Evolutionary conservation across 371 early-diverging fungal species (phyloP), one percentile per base, ranked within the genome.

Genomic region (Capniomyces stellatus): DNA sequence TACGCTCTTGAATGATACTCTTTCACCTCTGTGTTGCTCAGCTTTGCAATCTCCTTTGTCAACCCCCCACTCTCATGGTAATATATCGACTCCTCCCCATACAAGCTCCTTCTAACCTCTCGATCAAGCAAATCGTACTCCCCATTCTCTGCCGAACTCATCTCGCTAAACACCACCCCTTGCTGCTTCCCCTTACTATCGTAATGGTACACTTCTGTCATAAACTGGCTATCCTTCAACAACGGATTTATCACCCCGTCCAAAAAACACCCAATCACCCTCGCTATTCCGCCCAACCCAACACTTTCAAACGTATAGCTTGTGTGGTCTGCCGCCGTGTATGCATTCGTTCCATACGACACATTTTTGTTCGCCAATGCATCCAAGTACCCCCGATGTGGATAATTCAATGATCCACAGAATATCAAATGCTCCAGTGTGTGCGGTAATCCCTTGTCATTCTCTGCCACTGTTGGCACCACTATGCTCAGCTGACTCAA

Each of bases 91-190:
- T 69, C 48, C 12, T 58, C 51, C 4, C 65, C 57, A 58, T 73
- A 82, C 40, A 82, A 57, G 30, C 66, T 48, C 39, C 67, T 54
- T n/a, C 72, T 66, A 22, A 82, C 49, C 21, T 57, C 56, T 25
- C 64, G 54, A 35, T 70, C 69, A 29, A 74, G 61, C 62, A 77
- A 50, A 57, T 84, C 86, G 0, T 60, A 59, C 53, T 83, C 83
- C 4, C 74, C 71, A 64, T 76, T 71, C 54, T 86, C 85, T 27
- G 77, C 58, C 13, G 75, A 68, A 0, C 79, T 77, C 83, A 87
- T 86, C 58, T 87, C 88, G 60, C 82, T 81, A 51, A 75, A 85
- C 35, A 87, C 88, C 6, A 87, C 88, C 12, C 88, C 88, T 43
- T 80, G 75, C 44, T 79, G 73, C 52, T 74, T 72, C 3, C 73